Evolutionary conservation across 2,329 filamentous ascomycete species (phyloP).

Genomic region (Beauveria sp.): DNA sequence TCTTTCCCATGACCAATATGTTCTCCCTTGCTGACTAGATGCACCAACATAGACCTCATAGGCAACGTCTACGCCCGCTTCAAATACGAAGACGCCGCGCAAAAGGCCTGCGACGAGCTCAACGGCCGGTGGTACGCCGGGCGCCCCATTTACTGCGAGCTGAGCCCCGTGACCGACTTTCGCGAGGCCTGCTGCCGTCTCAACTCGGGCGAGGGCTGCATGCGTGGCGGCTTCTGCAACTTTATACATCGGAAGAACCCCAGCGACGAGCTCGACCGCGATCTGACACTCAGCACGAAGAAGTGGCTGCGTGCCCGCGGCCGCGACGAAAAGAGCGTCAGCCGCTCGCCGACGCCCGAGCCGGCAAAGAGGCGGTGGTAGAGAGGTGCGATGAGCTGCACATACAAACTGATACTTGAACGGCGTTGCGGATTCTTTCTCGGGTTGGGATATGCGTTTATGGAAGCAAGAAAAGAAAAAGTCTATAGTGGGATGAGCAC

Average conservation of each 20-base stretch:
- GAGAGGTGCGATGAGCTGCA: neutral
- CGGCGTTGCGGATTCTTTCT: too few relatives aligned
- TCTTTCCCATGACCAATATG: neutral
- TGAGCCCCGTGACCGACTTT: slow-evolving; percentile 95
- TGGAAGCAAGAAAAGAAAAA: neutral
- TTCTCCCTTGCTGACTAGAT: too few relatives aligned
- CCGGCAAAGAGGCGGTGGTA: slow-evolving; percentile 67
- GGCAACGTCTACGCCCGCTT: slow-evolving; percentile 99
- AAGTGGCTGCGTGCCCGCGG: slow-evolving; percentile 90
- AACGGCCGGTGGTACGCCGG: slow-evolving; percentile 97
- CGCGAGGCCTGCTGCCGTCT: slow-evolving; percentile 93
- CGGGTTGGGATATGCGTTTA: neutral
- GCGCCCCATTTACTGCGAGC: slow-evolving; percentile 94
- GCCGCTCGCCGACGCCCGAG: slow-evolving; percentile 78
- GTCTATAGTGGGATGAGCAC: neutral
- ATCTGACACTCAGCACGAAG: slow-evolving; percentile 82
- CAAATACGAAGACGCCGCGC: slow-evolving; percentile 97
- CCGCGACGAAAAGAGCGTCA: slow-evolving; percentile 74
- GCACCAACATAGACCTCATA: slow-evolving; percentile 62
- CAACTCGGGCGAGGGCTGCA: slow-evolving; percentile 91
- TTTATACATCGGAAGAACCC: slow-evolving; percentile 99
- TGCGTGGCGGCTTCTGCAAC: slow-evolving; percentile 95
- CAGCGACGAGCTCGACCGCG: slow-evolving; percentile 76
- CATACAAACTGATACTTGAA: too few relatives aligned
- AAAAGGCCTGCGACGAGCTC: slow-evolving; percentile 86